Percentiles rank a stretch among this genome's conserved stretches.
Evolutionary conservation across 768 basidiomycete species (phyloP).

Genomic region (Rhizopogon salebrosus): DNA sequence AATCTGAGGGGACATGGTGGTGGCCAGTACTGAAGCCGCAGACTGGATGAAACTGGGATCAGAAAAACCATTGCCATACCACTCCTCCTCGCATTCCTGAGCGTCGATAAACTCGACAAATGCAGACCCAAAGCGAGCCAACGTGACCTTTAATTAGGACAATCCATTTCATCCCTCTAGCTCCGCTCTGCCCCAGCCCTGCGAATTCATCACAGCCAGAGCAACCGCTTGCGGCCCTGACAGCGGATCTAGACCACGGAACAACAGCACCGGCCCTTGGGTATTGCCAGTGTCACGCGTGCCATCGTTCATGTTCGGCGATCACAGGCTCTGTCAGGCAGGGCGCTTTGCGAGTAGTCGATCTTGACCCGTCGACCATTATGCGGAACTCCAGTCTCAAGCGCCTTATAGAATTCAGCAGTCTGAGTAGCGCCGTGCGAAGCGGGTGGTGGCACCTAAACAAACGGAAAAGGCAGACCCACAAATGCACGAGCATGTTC

Average conservation of each 20-base stretch:
- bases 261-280: conserved; percentile 76
- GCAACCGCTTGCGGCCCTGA: conserved; percentile 87
- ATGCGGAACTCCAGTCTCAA: conserved; percentile 65
- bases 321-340: conserved; percentile 58
- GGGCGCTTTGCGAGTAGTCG: conserved; percentile 87
- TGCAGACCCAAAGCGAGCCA: conserved; percentile 88
- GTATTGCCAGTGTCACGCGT: conserved; percentile 92
- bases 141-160: conserved; percentile 77
- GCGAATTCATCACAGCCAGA: conserved; percentile 80
- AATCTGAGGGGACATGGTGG: conserved; percentile 80
- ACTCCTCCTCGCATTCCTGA: conserved; percentile 37
- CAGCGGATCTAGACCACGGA: conserved; percentile 85
- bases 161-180: conserved; percentile 83
- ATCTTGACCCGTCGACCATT: conserved; percentile 89
- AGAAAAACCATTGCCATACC: neutral
- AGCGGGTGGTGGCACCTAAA: conserved; percentile 87
- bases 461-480: conserved; percentile 84
- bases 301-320: conserved; percentile 80
- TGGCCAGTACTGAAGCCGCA: conserved; percentile 74
- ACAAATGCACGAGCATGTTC: conserved; percentile 91
- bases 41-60: conserved; percentile 44
- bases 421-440: conserved; percentile 82
- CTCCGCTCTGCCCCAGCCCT: conserved; percentile 71
- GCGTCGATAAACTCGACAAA: conserved; percentile 90
- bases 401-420: conserved; percentile 65